A percentile compares a stretch with the other conserved stretches of the same genome.
phyloP scores from a whole-genome alignment of 345 rosid species.

The Melaleuca quinquenervia region DNA sequence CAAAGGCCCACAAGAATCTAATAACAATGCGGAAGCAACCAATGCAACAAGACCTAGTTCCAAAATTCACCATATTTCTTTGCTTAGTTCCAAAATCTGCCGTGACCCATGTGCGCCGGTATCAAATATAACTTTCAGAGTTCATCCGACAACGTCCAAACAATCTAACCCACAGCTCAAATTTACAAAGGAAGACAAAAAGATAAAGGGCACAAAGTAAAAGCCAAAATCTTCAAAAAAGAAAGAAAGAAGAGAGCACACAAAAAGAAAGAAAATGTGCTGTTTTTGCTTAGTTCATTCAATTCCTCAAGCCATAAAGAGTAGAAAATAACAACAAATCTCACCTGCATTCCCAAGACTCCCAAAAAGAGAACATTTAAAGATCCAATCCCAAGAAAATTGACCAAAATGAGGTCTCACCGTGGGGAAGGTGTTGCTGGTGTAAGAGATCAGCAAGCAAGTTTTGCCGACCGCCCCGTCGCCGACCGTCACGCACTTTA shows the following conservation, averaged over 20 bases:
- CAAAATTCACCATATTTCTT: neutral
- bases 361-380: neutral
- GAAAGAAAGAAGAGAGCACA: neutral
- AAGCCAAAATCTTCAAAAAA: neutral
- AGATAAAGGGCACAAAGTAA: neutral
- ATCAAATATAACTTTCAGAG: neutral
- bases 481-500: slow-evolving; percentile 52
- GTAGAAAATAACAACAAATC: too few species aligned
- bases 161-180: neutral
- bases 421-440: slow-evolving; percentile 96
- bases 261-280: neutral
- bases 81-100: neutral
- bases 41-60: neutral
- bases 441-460: slow-evolving; percentile 86
- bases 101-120: neutral
- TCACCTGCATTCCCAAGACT: neutral
- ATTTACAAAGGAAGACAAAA: neutral
- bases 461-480: slow-evolving; percentile 96
- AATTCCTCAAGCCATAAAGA: neutral
- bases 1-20: neutral
- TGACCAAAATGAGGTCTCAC: slow-evolving; percentile 9
- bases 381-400: neutral
- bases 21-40: neutral
- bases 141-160: neutral
- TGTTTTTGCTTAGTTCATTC: neutral